Conservation (phyloP, 371 early-diverging fungal genomes). For the Conidiobolus incongruus region DNA sequence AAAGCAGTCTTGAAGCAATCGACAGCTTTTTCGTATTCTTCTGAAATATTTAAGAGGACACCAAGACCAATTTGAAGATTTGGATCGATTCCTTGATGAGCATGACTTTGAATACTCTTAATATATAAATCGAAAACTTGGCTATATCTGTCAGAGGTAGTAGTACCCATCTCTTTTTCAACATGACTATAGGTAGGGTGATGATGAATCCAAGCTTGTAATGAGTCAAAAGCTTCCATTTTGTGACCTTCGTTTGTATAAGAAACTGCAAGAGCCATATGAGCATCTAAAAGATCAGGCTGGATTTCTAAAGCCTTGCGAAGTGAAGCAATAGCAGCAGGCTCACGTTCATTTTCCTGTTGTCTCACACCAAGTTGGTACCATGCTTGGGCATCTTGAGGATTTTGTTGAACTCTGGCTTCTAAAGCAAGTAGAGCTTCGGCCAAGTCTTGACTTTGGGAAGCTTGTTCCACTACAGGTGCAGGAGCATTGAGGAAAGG, state of each 20-base stretch:
- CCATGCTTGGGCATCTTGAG: slow-evolving; percentile 67
- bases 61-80: slow-evolving; percentile 88
- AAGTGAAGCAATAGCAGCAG: slow-evolving; percentile 72
- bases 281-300: slow-evolving; percentile 42
- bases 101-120: slow-evolving; percentile 44
- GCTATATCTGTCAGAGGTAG: slow-evolving; percentile 25
- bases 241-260: slow-evolving; percentile 81
- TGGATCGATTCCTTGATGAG: slow-evolving; percentile 57
- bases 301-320: slow-evolving; percentile 52
- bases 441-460: slow-evolving; percentile 30
- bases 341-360: slow-evolving; percentile 90
- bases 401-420: slow-evolving; percentile 64
- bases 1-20: slow-evolving; percentile 92
- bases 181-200: slow-evolving; percentile 35
- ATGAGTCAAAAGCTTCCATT: slow-evolving; percentile 56
- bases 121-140: slow-evolving; percentile 53
- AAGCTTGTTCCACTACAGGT: slow-evolving; percentile 15
- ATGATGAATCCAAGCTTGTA: slow-evolving; percentile 69
- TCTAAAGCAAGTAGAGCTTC: slow-evolving; percentile 82
- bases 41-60: slow-evolving; percentile 70
- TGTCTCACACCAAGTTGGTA: slow-evolving; percentile 65
- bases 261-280: slow-evolving; percentile 71
- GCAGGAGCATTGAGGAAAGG: slow-evolving; percentile 32
- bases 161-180: slow-evolving; percentile 5
- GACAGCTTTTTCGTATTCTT: slow-evolving; percentile 79